Base-by-base conservation (phyloP, 2,329 filamentous ascomycete genomes). In the Elsinoe ampelina region DNA sequence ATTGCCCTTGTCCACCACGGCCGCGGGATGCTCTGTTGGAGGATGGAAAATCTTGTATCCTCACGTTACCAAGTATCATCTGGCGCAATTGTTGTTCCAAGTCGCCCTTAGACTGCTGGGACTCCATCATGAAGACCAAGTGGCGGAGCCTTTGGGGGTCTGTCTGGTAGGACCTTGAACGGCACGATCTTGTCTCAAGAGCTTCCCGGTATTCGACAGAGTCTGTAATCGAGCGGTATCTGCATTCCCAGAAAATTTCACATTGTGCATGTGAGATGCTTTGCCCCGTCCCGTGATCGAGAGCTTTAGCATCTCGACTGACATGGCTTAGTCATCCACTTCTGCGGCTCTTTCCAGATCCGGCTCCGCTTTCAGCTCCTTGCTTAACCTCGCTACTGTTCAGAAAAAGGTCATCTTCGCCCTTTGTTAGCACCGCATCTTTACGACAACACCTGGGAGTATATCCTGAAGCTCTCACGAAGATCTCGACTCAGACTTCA, bases 51-150 rank as follows among this genome's bases (percentile, higher is more conserved):
- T 34, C 48, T 20, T 52, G 26, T 15, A 55, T 56, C 19, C 59
- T 61, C 30, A 59, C 70, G 64, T 81, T 80, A 60, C 72, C 76
- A 51, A 86, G 72, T 30, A 84, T 84, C 67, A 87, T 77, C 58
- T 72, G 75, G 45, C 81, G 78, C 38, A 86, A 70, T 55, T 77
- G 80, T 51, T 79, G 74, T 64, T 86, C 83, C 6, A 84, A 70
- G n/a, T 55, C 56, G 3, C 42, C 51, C 20, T 38, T 62, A 57
- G 42, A 57, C 58, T 56, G 60, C 55, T 61, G 57, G 8, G 52
- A 59, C 10, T 36, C 55, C 57, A 56, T 59, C 19, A 7, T 50
- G 8, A 58, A 59, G 30, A 56, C 19, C 19, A 22, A 26, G 41
- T 45, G 41, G 41, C 41, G 19, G n/a, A 30, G 12, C 11, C 12